Conservation (phyloP, 352 stramenopile species). For the Phytophthora niederhauseri region DNA sequence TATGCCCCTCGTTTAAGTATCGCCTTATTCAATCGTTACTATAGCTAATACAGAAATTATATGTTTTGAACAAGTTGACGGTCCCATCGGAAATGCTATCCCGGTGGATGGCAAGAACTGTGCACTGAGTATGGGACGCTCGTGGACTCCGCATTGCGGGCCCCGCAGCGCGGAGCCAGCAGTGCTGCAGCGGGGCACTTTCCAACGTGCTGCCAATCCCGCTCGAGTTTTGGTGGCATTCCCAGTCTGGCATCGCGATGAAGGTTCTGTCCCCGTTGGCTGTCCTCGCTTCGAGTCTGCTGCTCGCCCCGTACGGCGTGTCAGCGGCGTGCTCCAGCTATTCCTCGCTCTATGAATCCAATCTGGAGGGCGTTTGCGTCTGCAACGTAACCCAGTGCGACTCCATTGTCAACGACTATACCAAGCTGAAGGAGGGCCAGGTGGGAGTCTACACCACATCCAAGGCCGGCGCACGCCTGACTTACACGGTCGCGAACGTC, state of each 20-base stretch:
- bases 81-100: not conserved
- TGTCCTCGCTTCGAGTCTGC: not conserved
- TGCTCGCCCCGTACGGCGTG: slow-evolving; percentile 20
- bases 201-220: not conserved
- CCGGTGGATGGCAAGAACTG: not conserved
- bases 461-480: slow-evolving; percentile 53
- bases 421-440: slow-evolving; percentile 39
- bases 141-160: too few species aligned
- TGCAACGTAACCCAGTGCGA: slow-evolving; percentile 61
- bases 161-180: too few species aligned
- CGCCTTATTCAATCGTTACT: too few species aligned
- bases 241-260: slow-evolving; percentile 8
- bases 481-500: slow-evolving; percentile 41
- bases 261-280: slow-evolving; percentile 9
- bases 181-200: not conserved
- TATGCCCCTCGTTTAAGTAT: not conserved
- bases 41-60: not conserved
- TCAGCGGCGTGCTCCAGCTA: slow-evolving; percentile 43
- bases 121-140: not conserved
- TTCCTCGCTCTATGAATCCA: slow-evolving; percentile 48
- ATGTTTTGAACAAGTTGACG: not conserved
- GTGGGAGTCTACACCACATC: slow-evolving; percentile 54
- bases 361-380: slow-evolving; percentile 57
- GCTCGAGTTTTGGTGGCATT: not conserved
- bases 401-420: slow-evolving; percentile 54